Evolutionary conservation across 257 asterid species (phyloP), one percentile per base, ranked within the genome.

Genomic region (Solanum habrochaites): DNA sequence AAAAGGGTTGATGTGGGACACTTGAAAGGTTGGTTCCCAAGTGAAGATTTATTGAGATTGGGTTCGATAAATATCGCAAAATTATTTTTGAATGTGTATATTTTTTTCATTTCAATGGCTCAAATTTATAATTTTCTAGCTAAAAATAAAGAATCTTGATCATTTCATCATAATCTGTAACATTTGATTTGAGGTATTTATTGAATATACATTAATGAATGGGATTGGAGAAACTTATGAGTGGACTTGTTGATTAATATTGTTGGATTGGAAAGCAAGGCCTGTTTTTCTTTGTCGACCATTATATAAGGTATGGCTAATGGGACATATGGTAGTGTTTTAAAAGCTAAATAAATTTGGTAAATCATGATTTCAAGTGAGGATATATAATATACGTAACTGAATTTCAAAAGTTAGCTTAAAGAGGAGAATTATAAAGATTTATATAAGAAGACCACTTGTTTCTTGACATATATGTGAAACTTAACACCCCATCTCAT

Each of bases 241-340:
- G 88, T 86, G 85, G 58, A 39, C 21, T 73, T 60, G 78, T 87
- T 83, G 88, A 87, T 58, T 43, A 16, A 52, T 16, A 40, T 60
- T 49, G 73, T 71, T 45, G 56, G 75, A 87, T 49, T 60, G 31
- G 84, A 89, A 71, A 85, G 49, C 69, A 85, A 62, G 15, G 85
- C 5, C 47, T 60, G 27, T 60, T 85, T 85, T 81, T 85, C 87
- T 6, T 62, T 87, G 90, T 82, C 90, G 85, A 81, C 77, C 83
- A 85, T 49, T 47, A 85, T 52, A 20, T 87, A 69, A 21, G 69
- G 29, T 9, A 11, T 60, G 69, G 31, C 13, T 8, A 25, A 25
- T 64, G 35, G 71, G 32, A 64, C 27, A 60, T 56, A 8, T 60
- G 13, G 0, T 2, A 62, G 70, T 62, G 31, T 62, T 62, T 62